phyloP scores from a whole-genome alignment of 2,329 filamentous ascomycete genomes.

The Calonectria naviculata region DNA sequence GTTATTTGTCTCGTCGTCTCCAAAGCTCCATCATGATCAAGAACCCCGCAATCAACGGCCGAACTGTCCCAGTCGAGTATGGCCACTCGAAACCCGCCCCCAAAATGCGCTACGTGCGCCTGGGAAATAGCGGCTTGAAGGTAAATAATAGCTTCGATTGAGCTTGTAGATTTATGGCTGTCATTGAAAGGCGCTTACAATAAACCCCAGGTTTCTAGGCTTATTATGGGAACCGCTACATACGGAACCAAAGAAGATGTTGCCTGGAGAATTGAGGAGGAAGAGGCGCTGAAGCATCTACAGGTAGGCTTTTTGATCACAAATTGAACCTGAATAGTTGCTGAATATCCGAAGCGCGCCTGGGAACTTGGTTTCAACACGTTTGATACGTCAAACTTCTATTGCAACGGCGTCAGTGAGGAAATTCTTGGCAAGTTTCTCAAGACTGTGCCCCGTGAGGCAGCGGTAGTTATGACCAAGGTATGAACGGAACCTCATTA shows the following conservation, averaged over 20 bases:
- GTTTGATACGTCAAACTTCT: constrained; percentile 7
- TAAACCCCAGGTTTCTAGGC: not conserved
- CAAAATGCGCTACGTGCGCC: constrained; percentile 2
- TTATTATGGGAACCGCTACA: constrained; percentile 3
- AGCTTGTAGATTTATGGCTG: too few relatives aligned
- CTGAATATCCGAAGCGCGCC: not conserved
- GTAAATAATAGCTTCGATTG: too few relatives aligned
- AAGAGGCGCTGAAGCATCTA: constrained; percentile 1
- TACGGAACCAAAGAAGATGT: constrained; percentile 1
- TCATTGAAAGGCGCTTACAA: not conserved
- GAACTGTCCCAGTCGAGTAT: not conserved
- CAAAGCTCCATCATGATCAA: not conserved
- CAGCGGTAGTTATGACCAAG: constrained; percentile 8
- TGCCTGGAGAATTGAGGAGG: constrained; percentile 1
- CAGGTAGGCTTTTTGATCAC: not conserved
- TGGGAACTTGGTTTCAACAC: constrained; percentile 8
- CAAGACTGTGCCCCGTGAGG: not conserved
- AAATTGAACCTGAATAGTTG: not conserved
- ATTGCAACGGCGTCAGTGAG: constrained; percentile 1
- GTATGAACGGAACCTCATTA: not conserved
- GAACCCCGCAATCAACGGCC: not conserved
- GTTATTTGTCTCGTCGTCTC: not conserved
- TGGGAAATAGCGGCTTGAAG: constrained; percentile 5
- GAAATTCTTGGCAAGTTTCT: constrained; percentile 7
- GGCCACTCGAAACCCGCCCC: not conserved